phyloP scores from a whole-genome alignment of 345 rosid genomes.

The Acer saccharum region DNA sequence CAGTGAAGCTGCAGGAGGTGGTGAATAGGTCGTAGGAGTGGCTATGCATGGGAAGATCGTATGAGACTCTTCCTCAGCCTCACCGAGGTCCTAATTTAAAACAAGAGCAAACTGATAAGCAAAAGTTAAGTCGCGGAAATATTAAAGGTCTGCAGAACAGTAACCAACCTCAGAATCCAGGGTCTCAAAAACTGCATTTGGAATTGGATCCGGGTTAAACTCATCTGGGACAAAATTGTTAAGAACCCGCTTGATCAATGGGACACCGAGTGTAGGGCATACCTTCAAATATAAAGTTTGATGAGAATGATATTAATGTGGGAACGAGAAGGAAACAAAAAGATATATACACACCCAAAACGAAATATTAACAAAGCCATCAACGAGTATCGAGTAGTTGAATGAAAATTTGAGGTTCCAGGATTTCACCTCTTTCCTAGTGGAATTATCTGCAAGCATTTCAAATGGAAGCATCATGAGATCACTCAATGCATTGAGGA shows the following conservation, averaged over 20 bases:
- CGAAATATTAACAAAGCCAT: background rate
- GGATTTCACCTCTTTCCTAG: constrained; percentile 75
- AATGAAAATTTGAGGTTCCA: background rate
- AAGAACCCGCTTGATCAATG: constrained; percentile 64
- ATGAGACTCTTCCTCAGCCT: constrained; percentile 46
- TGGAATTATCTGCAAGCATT: constrained; percentile 70
- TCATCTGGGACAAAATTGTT: constrained; percentile 83
- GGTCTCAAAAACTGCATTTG: constrained; percentile 60
- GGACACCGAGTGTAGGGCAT: constrained; percentile 72
- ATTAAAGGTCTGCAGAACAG: background rate
- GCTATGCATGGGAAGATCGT: constrained; percentile 64
- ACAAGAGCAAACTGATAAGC: constrained; percentile 1
- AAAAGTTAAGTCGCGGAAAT: background rate
- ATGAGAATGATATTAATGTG: constrained; percentile 7
- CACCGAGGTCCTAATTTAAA: constrained; percentile 45
- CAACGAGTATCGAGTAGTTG: background rate
- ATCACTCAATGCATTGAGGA: constrained; percentile 85
- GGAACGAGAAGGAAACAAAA: constrained; percentile 7
- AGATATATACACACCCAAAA: background rate
- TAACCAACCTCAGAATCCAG: constrained; percentile 70
- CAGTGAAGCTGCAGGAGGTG: constrained; percentile 61
- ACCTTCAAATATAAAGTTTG: constrained; percentile 47
- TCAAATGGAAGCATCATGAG: constrained; percentile 97
- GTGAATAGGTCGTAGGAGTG: constrained; percentile 53
- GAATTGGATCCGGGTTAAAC: constrained; percentile 77